These are phyloP conservation scores for Penicillium odoratum DNA, from an alignment of 495 filamentous ascomycete genomes.

Conservation along the genomic window DNA sequence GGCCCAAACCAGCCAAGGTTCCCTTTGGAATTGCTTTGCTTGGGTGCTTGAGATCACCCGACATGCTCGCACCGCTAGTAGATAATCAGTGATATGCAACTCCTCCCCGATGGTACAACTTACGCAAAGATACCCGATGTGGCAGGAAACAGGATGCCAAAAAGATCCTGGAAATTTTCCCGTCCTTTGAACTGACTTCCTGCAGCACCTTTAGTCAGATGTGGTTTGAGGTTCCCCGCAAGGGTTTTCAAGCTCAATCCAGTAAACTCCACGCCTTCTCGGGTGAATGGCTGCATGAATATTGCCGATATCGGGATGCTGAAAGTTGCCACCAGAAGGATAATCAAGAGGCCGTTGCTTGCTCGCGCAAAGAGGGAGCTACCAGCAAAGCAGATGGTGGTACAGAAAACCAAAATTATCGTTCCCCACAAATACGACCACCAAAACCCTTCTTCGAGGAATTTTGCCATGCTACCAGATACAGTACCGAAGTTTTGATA, in stretches of 20 bases:
- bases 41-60: constrained; percentile 78
- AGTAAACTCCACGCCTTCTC: constrained; percentile 70
- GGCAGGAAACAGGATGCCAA: constrained; percentile 84
- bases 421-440: constrained; percentile 80
- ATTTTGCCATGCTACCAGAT: constrained; percentile 58
- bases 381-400: constrained; percentile 74
- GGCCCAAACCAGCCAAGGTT: constrained; percentile 71
- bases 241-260: constrained; percentile 70
- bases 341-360: constrained; percentile 74
- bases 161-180: constrained; percentile 79
- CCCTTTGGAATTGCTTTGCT: constrained; percentile 83
- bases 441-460: constrained; percentile 73
- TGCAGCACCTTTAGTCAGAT: constrained; percentile 64
- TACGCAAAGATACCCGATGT: constrained; percentile 72
- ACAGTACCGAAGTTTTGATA: constrained; percentile 69
- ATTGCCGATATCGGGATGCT: constrained; percentile 80
- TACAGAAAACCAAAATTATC: constrained; percentile 69
- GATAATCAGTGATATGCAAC: constrained; percentile 22
- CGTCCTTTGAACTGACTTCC: constrained; percentile 64
- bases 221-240: constrained; percentile 67
- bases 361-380: constrained; percentile 78
- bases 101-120: constrained; percentile 21
- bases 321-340: constrained; percentile 72
- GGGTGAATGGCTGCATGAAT: constrained; percentile 63
- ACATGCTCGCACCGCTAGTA: constrained; percentile 79